Evolutionary conservation across 352 stramenopile genomes (phyloP).

Genomic region (Phytopythium sindhum): DNA sequence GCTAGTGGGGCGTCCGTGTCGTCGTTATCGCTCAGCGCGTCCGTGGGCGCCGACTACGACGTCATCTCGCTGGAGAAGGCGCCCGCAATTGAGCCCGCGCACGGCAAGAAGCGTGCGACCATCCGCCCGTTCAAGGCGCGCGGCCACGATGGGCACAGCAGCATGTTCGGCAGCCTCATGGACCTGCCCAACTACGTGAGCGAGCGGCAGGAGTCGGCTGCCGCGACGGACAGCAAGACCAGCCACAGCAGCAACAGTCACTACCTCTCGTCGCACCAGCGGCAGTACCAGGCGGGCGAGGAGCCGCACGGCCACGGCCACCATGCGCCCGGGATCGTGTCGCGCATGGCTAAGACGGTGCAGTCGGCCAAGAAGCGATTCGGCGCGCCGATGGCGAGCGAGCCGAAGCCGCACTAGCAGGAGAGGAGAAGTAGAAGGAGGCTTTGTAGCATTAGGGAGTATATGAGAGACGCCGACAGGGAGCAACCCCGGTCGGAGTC

Average conservation of each 20-base stretch:
- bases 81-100: constrained; percentile 24
- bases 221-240: neutral
- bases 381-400: neutral
- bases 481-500: too few species aligned
- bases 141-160: constrained; percentile 15
- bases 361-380: constrained; percentile 57
- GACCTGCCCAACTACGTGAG: constrained; percentile 49
- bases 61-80: constrained; percentile 37
- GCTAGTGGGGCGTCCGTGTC: neutral
- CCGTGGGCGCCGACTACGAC: constrained; percentile 27
- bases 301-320: constrained; percentile 5
- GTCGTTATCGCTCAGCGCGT: constrained; percentile 2
- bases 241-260: neutral
- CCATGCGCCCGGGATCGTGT: constrained; percentile 26
- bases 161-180: constrained; percentile 55
- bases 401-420: neutral
- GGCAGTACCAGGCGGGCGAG: neutral
- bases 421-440: too few species aligned
- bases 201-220: constrained; percentile 15
- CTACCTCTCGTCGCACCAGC: neutral
- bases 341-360: constrained; percentile 55
- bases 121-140: constrained; percentile 28
- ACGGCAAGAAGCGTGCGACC: constrained; percentile 34
- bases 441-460: too few species aligned
- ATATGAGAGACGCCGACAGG: too few species aligned